Base-by-base conservation (phyloP, 2,329 filamentous ascomycete species). In the Teratosphaeria destructans region DNA sequence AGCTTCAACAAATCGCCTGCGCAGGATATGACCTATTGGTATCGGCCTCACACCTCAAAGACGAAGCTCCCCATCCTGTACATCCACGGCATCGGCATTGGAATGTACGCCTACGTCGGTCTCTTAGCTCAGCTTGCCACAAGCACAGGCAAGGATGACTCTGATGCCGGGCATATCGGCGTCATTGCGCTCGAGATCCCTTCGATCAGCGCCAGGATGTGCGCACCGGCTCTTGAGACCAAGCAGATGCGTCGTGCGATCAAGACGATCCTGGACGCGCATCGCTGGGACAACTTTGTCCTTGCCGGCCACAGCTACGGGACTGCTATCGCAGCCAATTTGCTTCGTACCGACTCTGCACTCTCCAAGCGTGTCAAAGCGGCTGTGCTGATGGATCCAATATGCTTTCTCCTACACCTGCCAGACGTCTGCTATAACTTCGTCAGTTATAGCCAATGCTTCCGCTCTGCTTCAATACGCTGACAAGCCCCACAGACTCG, bases 381-480 rank as follows among this genome's bases (percentile, higher is more conserved):
- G 2, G 72, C 77, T 55, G 68, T 79, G 7, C 78, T 82, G 16
- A 76, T 86, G 16, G 75, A 88, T 66, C 85, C 85, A 0, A 82
- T 88, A 10, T 82, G 80, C 35, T 79, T 88, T 59, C 73, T 87
- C 60, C 76, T 89, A 39, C 86, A 88, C 68, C 75, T 85, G 10
- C 85, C 85, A 1, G 78, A 85, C 61, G 82, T 88, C 43, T 83
- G 85, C 14, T 87, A 83, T 76, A 88, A 88, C 72, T 88, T 88
- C 66, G 52, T 53, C 23, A 26, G 52, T 53, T 2, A 3, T 10
- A 12, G 8, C 52, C 5, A 14, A 23, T 26, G 4, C 19, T 16
- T 23, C 7, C 2, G 16, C 12, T n/a, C 12, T 32, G 5, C 27
- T 32, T 32, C 14, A 53, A 19, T 14, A 32, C 5, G 52, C 52